These are phyloP conservation scores for Eurotiales sp. DNA, from an alignment of 2,329 filamentous ascomycete species.

Conservation along the genomic window DNA sequence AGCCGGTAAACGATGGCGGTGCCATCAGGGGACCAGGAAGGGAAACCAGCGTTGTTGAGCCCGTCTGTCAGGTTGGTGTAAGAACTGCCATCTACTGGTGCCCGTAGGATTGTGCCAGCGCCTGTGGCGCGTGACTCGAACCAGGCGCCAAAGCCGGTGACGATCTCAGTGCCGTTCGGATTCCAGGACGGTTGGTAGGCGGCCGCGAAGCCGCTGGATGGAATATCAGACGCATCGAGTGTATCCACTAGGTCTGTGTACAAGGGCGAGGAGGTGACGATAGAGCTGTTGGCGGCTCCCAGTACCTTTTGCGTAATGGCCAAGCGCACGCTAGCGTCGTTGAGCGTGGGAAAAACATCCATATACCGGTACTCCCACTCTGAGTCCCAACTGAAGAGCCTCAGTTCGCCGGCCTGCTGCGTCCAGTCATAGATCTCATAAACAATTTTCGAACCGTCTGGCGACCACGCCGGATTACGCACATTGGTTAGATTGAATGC, in stretches of 20 bases:
- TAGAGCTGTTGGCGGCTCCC: constrained; percentile 15
- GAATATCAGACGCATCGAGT: not conserved
- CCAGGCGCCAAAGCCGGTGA: constrained; percentile 41
- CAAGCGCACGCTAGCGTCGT: not conserved
- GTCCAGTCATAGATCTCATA: not conserved
- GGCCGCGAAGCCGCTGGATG: constrained; percentile 30
- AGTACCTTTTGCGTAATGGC: not conserved
- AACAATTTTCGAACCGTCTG: constrained; percentile 19
- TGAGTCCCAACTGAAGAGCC: not conserved
- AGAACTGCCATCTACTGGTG: constrained; percentile 18
- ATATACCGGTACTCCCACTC: not conserved
- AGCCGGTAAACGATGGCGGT: constrained; percentile 18
- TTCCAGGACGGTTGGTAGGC: constrained; percentile 42
- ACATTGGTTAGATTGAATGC: not conserved
- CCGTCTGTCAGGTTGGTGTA: not conserved
- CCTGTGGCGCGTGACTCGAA: constrained; percentile 30
- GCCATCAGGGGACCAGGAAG: constrained; percentile 18
- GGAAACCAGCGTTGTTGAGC: constrained; percentile 16
- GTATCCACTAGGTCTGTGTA: not conserved
- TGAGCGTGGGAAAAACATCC: not conserved
- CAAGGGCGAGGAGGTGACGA: constrained; percentile 41
- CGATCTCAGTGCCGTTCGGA: constrained; percentile 35
- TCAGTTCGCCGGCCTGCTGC: not conserved
- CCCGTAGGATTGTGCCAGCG: constrained; percentile 15
- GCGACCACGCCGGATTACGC: constrained; percentile 28